phyloP scores from a whole-genome alignment of 2,329 filamentous ascomycete species.

The Thermoascus crustaceus region DNA sequence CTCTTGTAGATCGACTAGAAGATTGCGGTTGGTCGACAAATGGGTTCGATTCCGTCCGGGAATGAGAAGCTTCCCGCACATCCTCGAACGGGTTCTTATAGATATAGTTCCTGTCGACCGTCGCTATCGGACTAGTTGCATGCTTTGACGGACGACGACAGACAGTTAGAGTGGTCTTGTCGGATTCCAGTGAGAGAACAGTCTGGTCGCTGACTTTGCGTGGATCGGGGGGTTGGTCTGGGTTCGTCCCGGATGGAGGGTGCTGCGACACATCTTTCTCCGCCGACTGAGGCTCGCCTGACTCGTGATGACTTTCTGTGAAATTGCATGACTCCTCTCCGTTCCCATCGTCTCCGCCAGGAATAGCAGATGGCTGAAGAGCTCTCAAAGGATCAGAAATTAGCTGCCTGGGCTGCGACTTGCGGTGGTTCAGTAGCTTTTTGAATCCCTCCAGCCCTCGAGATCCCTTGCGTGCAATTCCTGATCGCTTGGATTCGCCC shows the following conservation, averaged over 20 bases:
- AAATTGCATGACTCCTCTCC: neutral
- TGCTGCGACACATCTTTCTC: neutral
- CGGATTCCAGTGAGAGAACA: slow-evolving; percentile 22
- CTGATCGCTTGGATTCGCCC: slow-evolving; percentile 4
- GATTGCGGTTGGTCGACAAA: slow-evolving; percentile 6
- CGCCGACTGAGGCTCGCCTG: neutral
- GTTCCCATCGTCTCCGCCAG: neutral
- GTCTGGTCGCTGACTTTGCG: slow-evolving; percentile 28
- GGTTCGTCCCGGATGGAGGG: neutral
- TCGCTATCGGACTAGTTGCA: slow-evolving; percentile 15
- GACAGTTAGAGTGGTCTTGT: slow-evolving; percentile 26
- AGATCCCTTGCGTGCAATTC: slow-evolving; percentile 4
- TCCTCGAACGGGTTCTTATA: slow-evolving; percentile 13
- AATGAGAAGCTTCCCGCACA: slow-evolving; percentile 6
- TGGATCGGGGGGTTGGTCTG: slow-evolving; percentile 7
- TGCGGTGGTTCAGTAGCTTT: slow-evolving; percentile 12
- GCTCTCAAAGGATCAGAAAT: neutral
- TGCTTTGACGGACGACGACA: slow-evolving; percentile 24
- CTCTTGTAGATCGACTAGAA: slow-evolving; percentile 6
- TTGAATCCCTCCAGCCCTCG: slow-evolving; percentile 11
- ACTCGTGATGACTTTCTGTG: neutral
- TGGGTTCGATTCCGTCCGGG: slow-evolving; percentile 8
- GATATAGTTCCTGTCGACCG: slow-evolving; percentile 9
- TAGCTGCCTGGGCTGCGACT: slow-evolving; percentile 5
- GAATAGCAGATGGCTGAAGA: neutral